Evolutionary conservation across 176 grass and related monocot genomes (phyloP), one percentile per base, ranked within the genome.

Genomic region (Phragmites australis): DNA sequence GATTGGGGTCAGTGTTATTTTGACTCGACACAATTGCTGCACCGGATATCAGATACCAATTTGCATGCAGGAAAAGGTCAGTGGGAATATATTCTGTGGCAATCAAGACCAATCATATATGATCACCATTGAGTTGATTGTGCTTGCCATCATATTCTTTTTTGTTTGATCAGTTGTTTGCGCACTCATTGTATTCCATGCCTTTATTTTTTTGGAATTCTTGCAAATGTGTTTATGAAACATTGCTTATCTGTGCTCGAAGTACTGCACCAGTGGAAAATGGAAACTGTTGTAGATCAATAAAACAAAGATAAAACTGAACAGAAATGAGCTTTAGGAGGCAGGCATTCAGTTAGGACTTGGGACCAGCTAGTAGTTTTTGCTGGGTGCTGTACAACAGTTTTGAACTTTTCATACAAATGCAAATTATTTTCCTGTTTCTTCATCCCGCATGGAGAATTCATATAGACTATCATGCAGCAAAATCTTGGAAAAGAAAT

Each of bases 71-170:
- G 19, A 49, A 58, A 88, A 51, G 9, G 41, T 74, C 12, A 63
- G 29, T 30, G 30, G 30, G 80, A 83, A 59, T 66, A 61, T 84
- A 61, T 80, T 84, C 70, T 29, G 9, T 44, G 34, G 10, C 41
- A 27, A 68, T 46, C 25, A 58, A 68, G 56, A 56, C 23, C 17
- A 83, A 67, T 50, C 68, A 59, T 25, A 59, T 19, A 30, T 57
- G 29, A 44, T 68, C 68, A 84, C 51, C 29, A 9, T 48, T 48
- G n/a, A 22, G 12, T 53, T 54, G 17, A 61, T 44, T 52, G 26
- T 17, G 6, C 44, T 60, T 69, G 51, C 72, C 25, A 68, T 68
- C 55, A 21, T 6, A 32, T 84, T 74, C 8, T 74, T 21, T 49
- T 43, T 83, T 27, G 9, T 70, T 62, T 61, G 43, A 52, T 72